Base-by-base conservation (phyloP, 2,329 filamentous ascomycete species). In the Pestalotiopsis sp. region DNA sequence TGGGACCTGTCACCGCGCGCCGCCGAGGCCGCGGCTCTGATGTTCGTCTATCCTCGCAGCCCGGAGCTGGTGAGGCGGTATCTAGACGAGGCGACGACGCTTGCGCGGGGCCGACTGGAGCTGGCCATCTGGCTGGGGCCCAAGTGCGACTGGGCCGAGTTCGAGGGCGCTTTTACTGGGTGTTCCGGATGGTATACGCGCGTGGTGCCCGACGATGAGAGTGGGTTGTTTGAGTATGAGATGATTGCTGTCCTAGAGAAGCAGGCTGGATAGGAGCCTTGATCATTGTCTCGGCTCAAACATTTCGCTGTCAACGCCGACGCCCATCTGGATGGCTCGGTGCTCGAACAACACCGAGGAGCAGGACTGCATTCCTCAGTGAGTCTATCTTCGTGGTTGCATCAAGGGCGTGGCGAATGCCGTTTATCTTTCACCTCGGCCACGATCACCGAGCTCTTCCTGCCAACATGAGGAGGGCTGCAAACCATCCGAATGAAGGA, bases 21-120 rank as follows among this genome's bases (percentile, higher is more conserved):
- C 3, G 68, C 45, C 6, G 74, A 76, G 31, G 63, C 73, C 0
- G 70, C 71, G 11, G 74, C 66, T 2, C 67, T 80, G 57, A 66
- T 80, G 68, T 81, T 81, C 68, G 74, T 77, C 9, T 81, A 81
- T 38, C 79, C 79, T 13, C 78, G 79, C 1, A 76, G 78, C 31
- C 74, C 75, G 1, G 63, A 60, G 1, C 39, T 81, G 12, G 73
- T 80, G 17, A 59, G 67, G 7, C 69, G 69, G 41, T 81, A 81
- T 36, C 67, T 76, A 4, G 62, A 71, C 2, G 14, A 23, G 31
- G 27, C 20, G 6, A 23, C 63, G 17, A 12, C 11, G 17, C 14
- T 4, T 0, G 23, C 1, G 9, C 17, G 27, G 38, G 23, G 9
- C 39, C 5, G 5, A 6, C 20, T 66, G 2, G 17, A 39, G 17